Evolutionary conservation across 139 green algal genomes (phyloP), one percentile per base, ranked within the genome.

Genomic region (Asterochloris erici): DNA sequence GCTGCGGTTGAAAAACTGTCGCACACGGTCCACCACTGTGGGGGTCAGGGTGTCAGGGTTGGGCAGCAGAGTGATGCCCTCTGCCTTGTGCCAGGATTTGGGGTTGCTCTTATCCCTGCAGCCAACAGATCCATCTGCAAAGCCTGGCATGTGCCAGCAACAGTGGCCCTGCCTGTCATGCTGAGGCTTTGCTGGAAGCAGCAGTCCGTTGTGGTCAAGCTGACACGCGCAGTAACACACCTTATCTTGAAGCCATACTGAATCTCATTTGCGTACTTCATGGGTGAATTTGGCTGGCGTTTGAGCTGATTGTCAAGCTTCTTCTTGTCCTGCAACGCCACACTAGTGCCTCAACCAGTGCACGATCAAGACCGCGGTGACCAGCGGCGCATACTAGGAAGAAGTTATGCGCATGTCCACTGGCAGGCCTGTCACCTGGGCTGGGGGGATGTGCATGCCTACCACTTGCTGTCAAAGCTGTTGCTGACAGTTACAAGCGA

Each of bases 201-300:
- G 38, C 38, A 54, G 38, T 2, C 38, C 38, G 4, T 54, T 54
- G 74, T 38, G 66, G 0, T 14, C 68, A 66, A 79, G 47, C 47
- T 19, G 12, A 29, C 15, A 26, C 28, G 24, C 12, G 70, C 21
- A 16, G 24, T 0, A 21, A 17, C n/a, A n/a, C 28, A 84, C 81
- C 81, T 79, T 71, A 84, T 63, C 70, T 84, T 84, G 73, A 84
- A 84, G 73, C 73, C 71, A n/a, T 68, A 84, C 26, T 80, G 19
- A 16, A 84, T 19, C 60, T 79, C 47, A 23, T 19, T 28, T 47
- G 73, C 81, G 28, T 27, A 13, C n/a, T 84, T 84, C 71, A 84
- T 24, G 23, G 61, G 62, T 66, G 81, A 73, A 54, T 64, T 28
- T 24, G 71, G 29, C 61, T 75, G n/a, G 38, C 38, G 38, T 66